Base-by-base conservation (phyloP, 2,329 filamentous ascomycete species). In the Hymenoscyphus linearis region DNA sequence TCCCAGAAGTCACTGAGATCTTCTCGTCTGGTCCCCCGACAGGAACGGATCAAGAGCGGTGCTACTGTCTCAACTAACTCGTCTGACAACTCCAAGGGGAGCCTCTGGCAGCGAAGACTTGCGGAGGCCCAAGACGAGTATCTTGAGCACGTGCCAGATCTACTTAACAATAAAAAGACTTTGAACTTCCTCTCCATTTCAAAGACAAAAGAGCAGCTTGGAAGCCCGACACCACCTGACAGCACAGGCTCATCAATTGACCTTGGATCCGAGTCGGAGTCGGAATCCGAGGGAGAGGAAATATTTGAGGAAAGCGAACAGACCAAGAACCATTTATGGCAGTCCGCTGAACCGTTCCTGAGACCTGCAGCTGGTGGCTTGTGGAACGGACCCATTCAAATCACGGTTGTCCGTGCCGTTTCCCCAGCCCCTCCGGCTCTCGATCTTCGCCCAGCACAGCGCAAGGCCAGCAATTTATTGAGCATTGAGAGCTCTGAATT, bases 161-260 rank as follows among this genome's bases (percentile, higher is more conserved):
- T 76, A 34, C 68, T 76, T 31, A 71, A 69, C 36, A 31, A 31
- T 31, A 75, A 74, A 22, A 71, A 71, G 57, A 76, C 72, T 60
- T 62, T 77, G 64, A 79, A 78, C 65, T 76, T 76, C 67, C 62
- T 78, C 53, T 69, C 75, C 56, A 63, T 77, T 57, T 68, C 76
- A 36, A 75, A 75, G 60, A 72, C 73, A 10, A 61, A 62, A 14
- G 74, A 76, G 59, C 74, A 76, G 57, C 67, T 82, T 2, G 78
- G 76, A 40, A 84, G 80, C 65, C 80, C 81, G 35, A 85, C 82
- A 54, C 82, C 82, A 56, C 79, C 81, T 7, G 81, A 84, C 58
- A 82, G 78, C 16, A 78, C 78, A n/a, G 77, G 77, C 53, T 74
- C 74, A 36, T 75, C 77, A 35, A 68, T 55, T 18, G 72, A 73